Conservation (phyloP, 805 yeast species). For the Candida insectorum region DNA sequence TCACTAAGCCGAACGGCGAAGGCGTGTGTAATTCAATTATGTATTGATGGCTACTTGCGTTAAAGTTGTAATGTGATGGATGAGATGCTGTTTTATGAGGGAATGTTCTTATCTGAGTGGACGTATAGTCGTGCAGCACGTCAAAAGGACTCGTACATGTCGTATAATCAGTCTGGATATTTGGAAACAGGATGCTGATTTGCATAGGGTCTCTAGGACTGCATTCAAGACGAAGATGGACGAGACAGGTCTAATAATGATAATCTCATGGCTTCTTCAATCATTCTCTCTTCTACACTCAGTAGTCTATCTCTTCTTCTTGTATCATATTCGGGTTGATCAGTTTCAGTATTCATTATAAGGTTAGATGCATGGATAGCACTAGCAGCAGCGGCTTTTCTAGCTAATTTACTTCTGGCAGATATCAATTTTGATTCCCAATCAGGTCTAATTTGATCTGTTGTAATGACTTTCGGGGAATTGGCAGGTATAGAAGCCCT, state of each 20-base stretch:
- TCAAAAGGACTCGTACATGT: no score
- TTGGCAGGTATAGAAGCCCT: slow-evolving; percentile 57
- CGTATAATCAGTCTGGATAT: no score
- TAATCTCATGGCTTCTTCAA: slow-evolving; percentile 77
- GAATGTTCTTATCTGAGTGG: no score
- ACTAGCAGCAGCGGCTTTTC: slow-evolving; percentile 90
- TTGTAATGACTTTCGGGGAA: slow-evolving; percentile 68
- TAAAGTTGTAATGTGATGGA: no score
- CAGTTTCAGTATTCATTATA: slow-evolving; percentile 36
- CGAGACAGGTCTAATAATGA: slow-evolving; percentile 70
- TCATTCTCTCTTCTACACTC: slow-evolving; percentile 63
- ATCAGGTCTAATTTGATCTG: slow-evolving; percentile 85
- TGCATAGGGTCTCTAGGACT: no score
- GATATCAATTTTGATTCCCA: slow-evolving; percentile 76
- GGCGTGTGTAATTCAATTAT: no score
- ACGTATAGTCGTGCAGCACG: no score
- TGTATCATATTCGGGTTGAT: slow-evolving; percentile 12
- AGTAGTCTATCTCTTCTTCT: slow-evolving; percentile 15
- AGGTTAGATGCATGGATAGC: slow-evolving; percentile 89
- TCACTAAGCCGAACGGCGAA: no score
- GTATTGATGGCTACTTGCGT: no score
- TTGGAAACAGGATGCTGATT: no score
- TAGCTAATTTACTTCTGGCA: slow-evolving; percentile 75
- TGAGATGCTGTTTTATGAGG: no score
- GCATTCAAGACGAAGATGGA: no score